Conservation (phyloP, 495 filamentous ascomycete species). For the Lepidopterella palustris region DNA sequence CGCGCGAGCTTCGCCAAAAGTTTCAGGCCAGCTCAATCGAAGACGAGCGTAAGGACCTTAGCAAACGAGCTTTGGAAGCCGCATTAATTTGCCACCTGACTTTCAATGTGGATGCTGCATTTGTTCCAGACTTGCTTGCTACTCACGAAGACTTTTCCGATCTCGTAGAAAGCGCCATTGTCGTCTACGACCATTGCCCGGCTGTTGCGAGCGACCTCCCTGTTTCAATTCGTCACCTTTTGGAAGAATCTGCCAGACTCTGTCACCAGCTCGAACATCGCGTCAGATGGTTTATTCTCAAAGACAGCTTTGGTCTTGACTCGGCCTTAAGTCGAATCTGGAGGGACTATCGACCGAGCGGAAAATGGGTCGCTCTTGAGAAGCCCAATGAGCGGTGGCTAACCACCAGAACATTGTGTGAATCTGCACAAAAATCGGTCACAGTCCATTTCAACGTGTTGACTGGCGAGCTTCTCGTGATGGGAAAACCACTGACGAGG, state of each 20-base stretch:
- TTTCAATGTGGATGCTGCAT: not conserved
- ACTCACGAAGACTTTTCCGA: not conserved
- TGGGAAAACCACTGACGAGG: constrained; percentile 46
- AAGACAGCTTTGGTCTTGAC: constrained; percentile 3
- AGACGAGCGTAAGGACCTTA: not conserved
- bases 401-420: constrained; percentile 18
- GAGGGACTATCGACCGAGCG: constrained; percentile 14
- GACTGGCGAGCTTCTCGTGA: constrained; percentile 50
- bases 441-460: constrained; percentile 49
- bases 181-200: not conserved
- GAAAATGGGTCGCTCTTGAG: constrained; percentile 8
- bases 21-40: not conserved
- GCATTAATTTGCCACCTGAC: not conserved
- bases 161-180: not conserved
- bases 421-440: constrained; percentile 12
- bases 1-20: not conserved
- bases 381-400: constrained; percentile 33
- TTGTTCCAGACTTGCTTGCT: not conserved
- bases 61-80: not conserved
- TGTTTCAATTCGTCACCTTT: not conserved
- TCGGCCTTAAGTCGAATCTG: constrained; percentile 13
- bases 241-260: not conserved
- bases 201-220: not conserved
- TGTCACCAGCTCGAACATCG: not conserved
- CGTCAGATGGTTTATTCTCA: not conserved